Percentiles rank a stretch among this genome's conserved stretches.
Evolutionary conservation across 257 asterid species (phyloP).

Genomic region (Voacanga thouarsii): DNA sequence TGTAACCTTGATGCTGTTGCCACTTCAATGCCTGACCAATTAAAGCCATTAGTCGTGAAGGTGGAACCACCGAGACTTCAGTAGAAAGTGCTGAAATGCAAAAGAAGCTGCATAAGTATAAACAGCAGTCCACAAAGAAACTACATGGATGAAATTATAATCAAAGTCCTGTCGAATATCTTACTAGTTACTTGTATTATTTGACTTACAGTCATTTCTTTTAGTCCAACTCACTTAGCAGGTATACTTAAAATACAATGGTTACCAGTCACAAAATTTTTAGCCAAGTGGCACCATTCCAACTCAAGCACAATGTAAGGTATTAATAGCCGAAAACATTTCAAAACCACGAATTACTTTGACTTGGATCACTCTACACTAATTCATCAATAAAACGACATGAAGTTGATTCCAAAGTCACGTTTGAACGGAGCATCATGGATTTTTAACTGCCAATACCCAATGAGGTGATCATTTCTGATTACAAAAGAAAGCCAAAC

Average conservation of each 20-base stretch:
- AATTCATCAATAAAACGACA: background rate
- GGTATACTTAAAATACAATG: background rate
- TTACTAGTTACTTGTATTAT: background rate
- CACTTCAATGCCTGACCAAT: conserved; percentile 99
- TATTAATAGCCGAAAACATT: background rate
- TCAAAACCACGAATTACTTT: background rate
- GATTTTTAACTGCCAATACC: background rate
- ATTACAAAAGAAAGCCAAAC: background rate
- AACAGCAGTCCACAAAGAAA: conserved; percentile 1
- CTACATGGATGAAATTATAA: background rate
- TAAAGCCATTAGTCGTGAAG: conserved; percentile 92
- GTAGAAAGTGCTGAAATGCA: conserved; percentile 68
- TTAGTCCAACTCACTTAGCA: background rate
- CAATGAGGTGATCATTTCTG: background rate
- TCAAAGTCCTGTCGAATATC: background rate
- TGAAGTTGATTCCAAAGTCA: background rate
- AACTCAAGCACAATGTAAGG: background rate
- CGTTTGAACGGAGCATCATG: background rate
- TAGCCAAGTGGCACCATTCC: background rate
- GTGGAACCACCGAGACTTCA: conserved; percentile 99
- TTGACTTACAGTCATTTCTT: background rate
- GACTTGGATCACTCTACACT: background rate
- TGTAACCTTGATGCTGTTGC: conserved; percentile 99
- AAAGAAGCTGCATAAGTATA: conserved; percentile 25
- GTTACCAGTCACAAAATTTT: background rate